Percentiles rank a stretch among this genome's conserved stretches.
These are phyloP conservation scores for Suhomyces maxii DNA, from an alignment of 1,139 yeast genomes.

Conservation along the genomic window DNA sequence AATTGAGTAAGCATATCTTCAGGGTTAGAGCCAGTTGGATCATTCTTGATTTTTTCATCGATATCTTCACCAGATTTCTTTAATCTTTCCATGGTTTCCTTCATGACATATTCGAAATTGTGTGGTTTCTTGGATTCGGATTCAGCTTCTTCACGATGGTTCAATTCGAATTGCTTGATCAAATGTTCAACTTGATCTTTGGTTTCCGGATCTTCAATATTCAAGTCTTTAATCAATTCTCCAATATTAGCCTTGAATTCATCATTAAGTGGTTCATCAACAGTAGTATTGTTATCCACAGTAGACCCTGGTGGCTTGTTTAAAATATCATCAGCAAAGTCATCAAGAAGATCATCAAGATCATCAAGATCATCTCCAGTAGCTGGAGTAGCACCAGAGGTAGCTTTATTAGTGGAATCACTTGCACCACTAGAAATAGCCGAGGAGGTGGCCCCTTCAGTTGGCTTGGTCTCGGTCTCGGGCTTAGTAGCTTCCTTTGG, in stretches of 20 bases:
- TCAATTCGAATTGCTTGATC: conserved; percentile 46
- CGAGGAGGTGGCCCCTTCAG: background rate
- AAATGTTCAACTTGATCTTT: conserved; percentile 53
- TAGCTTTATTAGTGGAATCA: background rate
- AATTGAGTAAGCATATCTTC: conserved; percentile 64
- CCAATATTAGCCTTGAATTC: conserved; percentile 54
- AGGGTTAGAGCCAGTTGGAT: conserved; percentile 43
- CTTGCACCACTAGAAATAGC: background rate
- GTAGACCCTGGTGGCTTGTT: conserved; percentile 60
- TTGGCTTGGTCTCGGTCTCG: background rate
- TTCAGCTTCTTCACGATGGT: conserved; percentile 37
- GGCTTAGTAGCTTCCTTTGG: background rate
- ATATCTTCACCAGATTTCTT: conserved; percentile 67
- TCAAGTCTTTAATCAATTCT: conserved; percentile 58
- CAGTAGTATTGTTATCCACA: conserved; percentile 16
- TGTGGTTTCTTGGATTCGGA: conserved; percentile 34
- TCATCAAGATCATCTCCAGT: conserved; percentile 67
- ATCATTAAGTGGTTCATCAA: conserved; percentile 29
- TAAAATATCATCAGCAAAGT: conserved; percentile 74
- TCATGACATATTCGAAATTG: conserved; percentile 73
- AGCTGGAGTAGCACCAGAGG: conserved; percentile 2
- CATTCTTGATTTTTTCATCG: conserved; percentile 61
- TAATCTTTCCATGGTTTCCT: conserved; percentile 78
- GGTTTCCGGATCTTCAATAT: conserved; percentile 60
- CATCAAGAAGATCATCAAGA: conserved; percentile 71